A percentile compares a stretch with the other conserved stretches of the same genome.
phyloP scores from a whole-genome alignment of 768 basidiomycete species.

The Auricularia sp. region DNA sequence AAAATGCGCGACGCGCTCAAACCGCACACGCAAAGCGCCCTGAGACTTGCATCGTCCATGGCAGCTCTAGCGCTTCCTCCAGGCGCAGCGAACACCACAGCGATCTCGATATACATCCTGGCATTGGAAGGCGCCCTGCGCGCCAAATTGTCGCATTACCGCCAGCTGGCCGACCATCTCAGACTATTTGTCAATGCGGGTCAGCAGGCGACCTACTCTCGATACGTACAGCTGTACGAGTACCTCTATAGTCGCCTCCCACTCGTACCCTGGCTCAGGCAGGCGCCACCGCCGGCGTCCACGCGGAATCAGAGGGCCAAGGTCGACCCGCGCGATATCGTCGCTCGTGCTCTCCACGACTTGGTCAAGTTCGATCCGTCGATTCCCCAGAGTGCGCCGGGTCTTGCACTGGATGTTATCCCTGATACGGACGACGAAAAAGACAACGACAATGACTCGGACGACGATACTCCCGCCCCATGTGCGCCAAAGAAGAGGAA shows the following conservation, averaged over 20 bases:
- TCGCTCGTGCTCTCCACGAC: neutral
- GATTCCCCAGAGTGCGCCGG: neutral
- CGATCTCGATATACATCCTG: neutral
- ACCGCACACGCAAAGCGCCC: neutral
- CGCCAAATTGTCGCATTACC: neutral
- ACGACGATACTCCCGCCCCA: no score
- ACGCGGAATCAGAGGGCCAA: neutral
- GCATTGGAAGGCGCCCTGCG: neutral
- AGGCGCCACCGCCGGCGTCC: neutral
- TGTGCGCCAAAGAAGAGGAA: neutral
- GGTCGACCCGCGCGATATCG: conserved; percentile 3
- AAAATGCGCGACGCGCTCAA: neutral
- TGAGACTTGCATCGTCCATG: neutral
- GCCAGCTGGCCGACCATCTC: neutral
- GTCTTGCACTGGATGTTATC: no score
- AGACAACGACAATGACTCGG: no score
- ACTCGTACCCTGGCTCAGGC: neutral
- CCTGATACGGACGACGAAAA: no score
- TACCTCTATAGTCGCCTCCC: neutral
- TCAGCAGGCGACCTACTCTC: neutral
- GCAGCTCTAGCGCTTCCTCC: neutral
- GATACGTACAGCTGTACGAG: neutral
- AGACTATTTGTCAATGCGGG: neutral
- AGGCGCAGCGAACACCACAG: neutral
- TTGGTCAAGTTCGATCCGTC: neutral